These are phyloP conservation scores for Torulaspora quercuum DNA, from an alignment of 805 yeast species.

Conservation along the genomic window DNA sequence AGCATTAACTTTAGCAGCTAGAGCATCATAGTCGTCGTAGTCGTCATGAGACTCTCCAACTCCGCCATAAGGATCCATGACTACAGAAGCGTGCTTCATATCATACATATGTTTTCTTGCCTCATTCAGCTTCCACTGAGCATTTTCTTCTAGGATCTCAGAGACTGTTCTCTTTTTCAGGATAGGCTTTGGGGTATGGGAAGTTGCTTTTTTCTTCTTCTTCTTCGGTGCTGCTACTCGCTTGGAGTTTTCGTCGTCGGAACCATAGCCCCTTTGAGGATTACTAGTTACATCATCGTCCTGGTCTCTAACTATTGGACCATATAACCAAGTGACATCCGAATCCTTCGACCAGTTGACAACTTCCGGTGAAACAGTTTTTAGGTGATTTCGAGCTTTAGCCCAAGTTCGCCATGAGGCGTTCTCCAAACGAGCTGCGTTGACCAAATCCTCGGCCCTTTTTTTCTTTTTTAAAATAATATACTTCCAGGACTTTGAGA, in stretches of 20 bases:
- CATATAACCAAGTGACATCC: conserved; percentile 97
- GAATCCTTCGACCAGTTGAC: conserved; percentile 96
- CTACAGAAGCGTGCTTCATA: conserved; percentile 24
- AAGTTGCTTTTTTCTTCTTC: conserved; percentile 16
- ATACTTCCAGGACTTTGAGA: conserved; percentile 93
- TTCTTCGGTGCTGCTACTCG: conserved; percentile 26
- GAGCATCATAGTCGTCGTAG: conserved; percentile 35
- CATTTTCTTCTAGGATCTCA: conserved; percentile 53
- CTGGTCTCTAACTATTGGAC: conserved; percentile 53
- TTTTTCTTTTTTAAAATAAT: conserved; percentile 70
- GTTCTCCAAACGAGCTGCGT: conserved; percentile 74
- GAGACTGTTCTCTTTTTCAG: conserved; percentile 82
- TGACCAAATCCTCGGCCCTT: conserved; percentile 60
- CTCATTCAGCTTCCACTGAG: conserved; percentile 41
- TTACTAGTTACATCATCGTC: conserved; percentile 14
- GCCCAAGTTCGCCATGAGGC: conserved; percentile 99
- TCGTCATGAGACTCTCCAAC: conserved; percentile 15
- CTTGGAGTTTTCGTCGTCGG: conserved; percentile 39
- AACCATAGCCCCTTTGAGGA: conserved; percentile 37
- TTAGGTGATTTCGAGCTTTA: conserved; percentile 71
- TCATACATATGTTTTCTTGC: conserved; percentile 58
- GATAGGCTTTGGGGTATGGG: conserved; percentile 65
- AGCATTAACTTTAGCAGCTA: conserved; percentile 39
- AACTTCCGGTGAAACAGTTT: conserved; percentile 83
- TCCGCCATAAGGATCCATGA: conserved; percentile 28